Base-by-base conservation (phyloP, 495 filamentous ascomycete genomes). In the Trypethelium eluteriae region DNA sequence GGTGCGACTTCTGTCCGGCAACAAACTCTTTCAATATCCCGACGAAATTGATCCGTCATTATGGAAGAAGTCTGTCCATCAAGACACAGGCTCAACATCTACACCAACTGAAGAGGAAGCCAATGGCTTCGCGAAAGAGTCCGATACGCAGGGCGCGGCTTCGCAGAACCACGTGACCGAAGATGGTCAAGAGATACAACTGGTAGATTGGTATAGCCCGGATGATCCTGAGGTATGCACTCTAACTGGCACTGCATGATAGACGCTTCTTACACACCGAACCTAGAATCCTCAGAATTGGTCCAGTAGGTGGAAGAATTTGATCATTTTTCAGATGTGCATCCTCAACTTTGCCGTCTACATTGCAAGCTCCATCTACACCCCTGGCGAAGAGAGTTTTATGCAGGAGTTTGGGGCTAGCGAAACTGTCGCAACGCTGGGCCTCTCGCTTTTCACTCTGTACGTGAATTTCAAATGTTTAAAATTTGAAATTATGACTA, bases 331-430 rank as follows among this genome's bases (percentile, higher is more conserved):
- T 39, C 50, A 66, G 39, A 66, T 69, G 32, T 69, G 64, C 64
- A 35, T 62, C 9, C 14, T 46, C 9, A 46, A 46, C 41, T 46
- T 46, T 46, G 41, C 25, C 25, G 36, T 69, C 14, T 69, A 64
- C 47, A 64, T 69, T 0, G 69, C 38, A n/a, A 62, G n/a, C 62
- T 64, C 70, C 57, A 69, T 71, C 41, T 70, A 65, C 64, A 38
- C 57, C 10, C 50, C 70, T 1, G 70, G 67, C 39, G 59, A 9
- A 5, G 7, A 11, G 25, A 34, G 39, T 53, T 39, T 71, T 16
- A 62, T 67, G 47, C 32, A 38, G 25, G 65, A 67, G 0, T 71
- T 71, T 59, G 62, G 62, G 32, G 68, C 63, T 44, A 67, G 64
- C 62, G 49, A 68, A 39, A 57, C 56, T 2, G 65, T 68, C n/a